These are phyloP conservation scores for Cucumis cinereus DNA, from an alignment of 306 rosid genomes.

Conservation along the genomic window DNA sequence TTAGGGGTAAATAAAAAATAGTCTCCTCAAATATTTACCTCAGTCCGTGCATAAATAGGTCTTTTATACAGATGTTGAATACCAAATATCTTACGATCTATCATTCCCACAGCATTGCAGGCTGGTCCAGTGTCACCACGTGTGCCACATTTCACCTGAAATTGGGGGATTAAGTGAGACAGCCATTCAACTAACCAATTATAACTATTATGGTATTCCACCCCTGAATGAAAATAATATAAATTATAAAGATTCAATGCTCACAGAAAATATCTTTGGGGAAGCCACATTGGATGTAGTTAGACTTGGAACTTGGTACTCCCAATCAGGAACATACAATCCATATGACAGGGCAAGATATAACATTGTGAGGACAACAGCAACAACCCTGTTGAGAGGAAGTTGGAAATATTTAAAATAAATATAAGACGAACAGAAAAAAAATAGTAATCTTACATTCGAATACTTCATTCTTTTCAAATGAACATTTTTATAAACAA, in stretches of 20 bases:
- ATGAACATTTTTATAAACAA: background rate
- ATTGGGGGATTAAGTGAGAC: background rate
- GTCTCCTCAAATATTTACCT: slow-evolving; percentile 20
- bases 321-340: slow-evolving; percentile 85
- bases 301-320: slow-evolving; percentile 45
- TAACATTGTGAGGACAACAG: slow-evolving; percentile 36
- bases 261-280: slow-evolving; percentile 51
- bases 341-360: slow-evolving; percentile 55
- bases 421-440: background rate
- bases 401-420: background rate
- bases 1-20: background rate
- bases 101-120: slow-evolving; percentile 83
- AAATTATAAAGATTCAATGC: slow-evolving; percentile 12
- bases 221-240: background rate
- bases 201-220: background rate
- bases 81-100: slow-evolving; percentile 71
- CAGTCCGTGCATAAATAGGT: slow-evolving; percentile 60
- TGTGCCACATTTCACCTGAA: slow-evolving; percentile 81
- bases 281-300: slow-evolving; percentile 20
- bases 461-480: background rate
- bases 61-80: slow-evolving; percentile 50
- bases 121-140: slow-evolving; percentile 74
- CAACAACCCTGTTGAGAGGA: slow-evolving; percentile 34
- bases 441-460: background rate
- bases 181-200: slow-evolving; percentile 6